Conservation (phyloP, 768 basidiomycete genomes). For the Paxillus ammoniavirescens region DNA sequence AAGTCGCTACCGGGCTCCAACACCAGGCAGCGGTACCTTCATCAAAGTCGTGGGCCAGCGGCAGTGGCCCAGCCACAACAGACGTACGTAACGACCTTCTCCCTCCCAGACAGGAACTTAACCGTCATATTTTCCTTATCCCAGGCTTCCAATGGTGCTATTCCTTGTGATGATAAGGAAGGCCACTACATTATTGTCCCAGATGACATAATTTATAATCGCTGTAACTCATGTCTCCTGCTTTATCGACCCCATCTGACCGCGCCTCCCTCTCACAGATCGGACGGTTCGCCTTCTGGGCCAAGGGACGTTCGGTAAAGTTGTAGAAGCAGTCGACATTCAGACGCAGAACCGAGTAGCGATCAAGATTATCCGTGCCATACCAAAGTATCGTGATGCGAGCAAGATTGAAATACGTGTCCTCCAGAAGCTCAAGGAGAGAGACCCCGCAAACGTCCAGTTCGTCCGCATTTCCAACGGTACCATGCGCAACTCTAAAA, state of each 20-base stretch:
- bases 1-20: slow-evolving; percentile 49
- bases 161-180: slow-evolving; percentile 94
- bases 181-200: slow-evolving; percentile 96
- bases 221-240: slow-evolving; percentile 55
- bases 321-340: slow-evolving; percentile 88
- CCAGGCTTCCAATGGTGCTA: slow-evolving; percentile 63
- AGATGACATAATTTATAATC: slow-evolving; percentile 83
- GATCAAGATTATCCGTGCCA: slow-evolving; percentile 98
- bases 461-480: slow-evolving; percentile 41
- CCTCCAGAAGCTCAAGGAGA: slow-evolving; percentile 83
- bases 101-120: slow-evolving; percentile 23
- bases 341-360: slow-evolving; percentile 78
- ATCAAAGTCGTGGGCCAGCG: slow-evolving; percentile 66
- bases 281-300: slow-evolving; percentile 88
- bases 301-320: slow-evolving; percentile 98
- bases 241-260: slow-evolving; percentile 12
- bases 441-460: slow-evolving; percentile 87
- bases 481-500: slow-evolving; percentile 20
- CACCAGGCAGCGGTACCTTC: slow-evolving; percentile 48
- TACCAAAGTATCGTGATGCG: slow-evolving; percentile 98
- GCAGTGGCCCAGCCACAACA: slow-evolving; percentile 60
- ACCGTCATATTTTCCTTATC: slow-evolving; percentile 22
- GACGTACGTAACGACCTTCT: slow-evolving; percentile 51
- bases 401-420: slow-evolving; percentile 98
- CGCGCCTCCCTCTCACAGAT: slow-evolving; percentile 49